Base-by-base conservation (phyloP, 768 basidiomycete genomes). In the Panaeolus papilionaceus region DNA sequence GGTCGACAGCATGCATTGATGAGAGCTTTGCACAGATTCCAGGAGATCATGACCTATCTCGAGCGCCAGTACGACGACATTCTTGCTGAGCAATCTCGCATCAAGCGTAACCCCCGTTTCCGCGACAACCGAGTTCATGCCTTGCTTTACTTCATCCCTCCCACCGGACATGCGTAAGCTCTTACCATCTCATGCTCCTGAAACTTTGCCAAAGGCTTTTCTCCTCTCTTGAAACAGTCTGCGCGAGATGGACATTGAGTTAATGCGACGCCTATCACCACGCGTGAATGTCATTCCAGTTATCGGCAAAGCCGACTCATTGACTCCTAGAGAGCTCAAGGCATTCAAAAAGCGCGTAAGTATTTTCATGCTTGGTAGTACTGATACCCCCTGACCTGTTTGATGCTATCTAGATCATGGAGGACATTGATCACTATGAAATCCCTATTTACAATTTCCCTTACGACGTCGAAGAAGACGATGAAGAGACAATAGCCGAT, bases 361-460 rank as follows among this genome's bases (percentile, higher is more conserved):
- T 47, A 63, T 18, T 44, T 44, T 12, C 23, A 23, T 69, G 9
- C 3, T 39, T 33, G 33, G 0, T 23, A 28, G 42, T 61, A n/a
- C 4, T 51, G 20, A 10, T 26, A 23, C 11, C 8, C 16, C 26
- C 33, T 58, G 38, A 64, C 38, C 8, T 54, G 11, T 42, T 54
- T 28, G 10, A 47, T 45, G 26, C 28, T 18, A 14, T 33, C 20
- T 68, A 94, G 92, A 88, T 96, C 68, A 94, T 95, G 92, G 94
- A 97, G 78, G 95, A 97, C 72, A 95, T 97, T 71, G 91, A 92
- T 72, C 83, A 94, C 82, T 94, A 94, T 78, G 86, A 89, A 67
- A 96, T 96, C 71, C 93, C 94, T 1, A 89, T 96, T 61, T 96
- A 95, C 82, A 95, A 95, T 83, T 96, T 96, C 86, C 94, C 94